These are phyloP conservation scores for Harrya chromipes DNA, from an alignment of 768 basidiomycete species.

Conservation along the genomic window DNA sequence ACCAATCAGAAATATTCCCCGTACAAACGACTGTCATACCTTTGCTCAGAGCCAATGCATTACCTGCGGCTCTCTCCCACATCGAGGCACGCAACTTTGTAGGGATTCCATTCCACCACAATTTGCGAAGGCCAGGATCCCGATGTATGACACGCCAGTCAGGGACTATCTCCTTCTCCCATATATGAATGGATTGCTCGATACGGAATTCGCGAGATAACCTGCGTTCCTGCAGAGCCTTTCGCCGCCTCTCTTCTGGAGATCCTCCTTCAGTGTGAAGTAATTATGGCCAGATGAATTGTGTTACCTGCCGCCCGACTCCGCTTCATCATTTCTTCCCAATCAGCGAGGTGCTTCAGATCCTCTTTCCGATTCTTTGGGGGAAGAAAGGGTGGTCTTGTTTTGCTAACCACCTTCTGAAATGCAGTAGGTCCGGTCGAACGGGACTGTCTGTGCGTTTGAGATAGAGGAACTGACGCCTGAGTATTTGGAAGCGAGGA, in stretches of 20 bases:
- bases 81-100: constrained; percentile 72
- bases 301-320: constrained; percentile 67
- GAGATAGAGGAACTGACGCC: constrained; percentile 14
- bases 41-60: constrained; percentile 77
- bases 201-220: constrained; percentile 61
- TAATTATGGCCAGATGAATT: neutral
- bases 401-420: constrained; percentile 80
- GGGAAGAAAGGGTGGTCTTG: constrained; percentile 80
- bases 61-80: constrained; percentile 88
- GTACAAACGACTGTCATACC: constrained; percentile 39
- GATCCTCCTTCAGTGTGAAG: constrained; percentile 2
- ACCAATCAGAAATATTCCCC: constrained; percentile 4
- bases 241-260: constrained; percentile 68
- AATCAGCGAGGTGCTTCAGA: constrained; percentile 77
- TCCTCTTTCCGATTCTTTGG: constrained; percentile 80
- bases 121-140: constrained; percentile 57
- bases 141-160: constrained; percentile 78
- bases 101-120: constrained; percentile 92
- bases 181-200: constrained; percentile 66
- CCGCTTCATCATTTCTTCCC: constrained; percentile 85
- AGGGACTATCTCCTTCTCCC: constrained; percentile 78
- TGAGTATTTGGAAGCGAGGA: constrained; percentile 27
- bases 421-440: constrained; percentile 67
- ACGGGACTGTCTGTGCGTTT: constrained; percentile 43
- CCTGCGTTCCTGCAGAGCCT: constrained; percentile 59